Evolutionary conservation across 768 basidiomycete genomes (phyloP), one percentile per base, ranked within the genome.

Genomic region (Leccinum truebloodii): DNA sequence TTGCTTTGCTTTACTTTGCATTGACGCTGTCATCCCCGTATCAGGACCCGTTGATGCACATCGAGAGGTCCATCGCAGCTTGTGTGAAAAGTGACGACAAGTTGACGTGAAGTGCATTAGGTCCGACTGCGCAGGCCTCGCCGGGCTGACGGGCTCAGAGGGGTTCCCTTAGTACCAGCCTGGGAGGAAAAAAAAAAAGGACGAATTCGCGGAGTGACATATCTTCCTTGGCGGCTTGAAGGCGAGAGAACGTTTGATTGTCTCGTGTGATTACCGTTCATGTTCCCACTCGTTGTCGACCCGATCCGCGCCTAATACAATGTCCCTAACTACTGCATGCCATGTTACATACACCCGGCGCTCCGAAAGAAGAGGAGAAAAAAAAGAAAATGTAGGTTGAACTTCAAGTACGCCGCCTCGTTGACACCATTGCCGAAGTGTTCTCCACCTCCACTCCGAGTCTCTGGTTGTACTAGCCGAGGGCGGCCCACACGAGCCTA

Each of bases 11-110:
- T 59, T 66, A 58, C 62, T 60, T 59, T 20, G 16, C n/a, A 28
- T 54, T 59, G 63, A 63, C 62, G 65, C 49, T 64, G 66, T 63
- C 66, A 63, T 20, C 50, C 60, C 60, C 62, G 67, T 73, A 70
- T 61, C 62, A 55, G 59, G 58, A 59, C 61, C 67, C 22, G 22
- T 20, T 10, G 41, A n/a, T 44, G 41, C n/a, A 73, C 20, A 6
- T 46, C 44, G 44, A 46, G 44, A 46, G 10, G 44, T 22, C n/a
- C 54, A 56, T 60, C 55, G 58, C 56, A 58, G 50, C 59, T 65
- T 71, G 69, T 65, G 64, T 46, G 44, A 61, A 67, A 66, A 60
- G 58, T 60, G 49, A 51, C n/a, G 24, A 58, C 16, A 52, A 58
- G 10, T 63, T 65, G 59, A 69, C 60, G 61, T 72, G 61, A 60